Evolutionary conservation across 345 rosid genomes (phyloP), one percentile per base, ranked within the genome.

Genomic region (Gynandropsis gynandra): DNA sequence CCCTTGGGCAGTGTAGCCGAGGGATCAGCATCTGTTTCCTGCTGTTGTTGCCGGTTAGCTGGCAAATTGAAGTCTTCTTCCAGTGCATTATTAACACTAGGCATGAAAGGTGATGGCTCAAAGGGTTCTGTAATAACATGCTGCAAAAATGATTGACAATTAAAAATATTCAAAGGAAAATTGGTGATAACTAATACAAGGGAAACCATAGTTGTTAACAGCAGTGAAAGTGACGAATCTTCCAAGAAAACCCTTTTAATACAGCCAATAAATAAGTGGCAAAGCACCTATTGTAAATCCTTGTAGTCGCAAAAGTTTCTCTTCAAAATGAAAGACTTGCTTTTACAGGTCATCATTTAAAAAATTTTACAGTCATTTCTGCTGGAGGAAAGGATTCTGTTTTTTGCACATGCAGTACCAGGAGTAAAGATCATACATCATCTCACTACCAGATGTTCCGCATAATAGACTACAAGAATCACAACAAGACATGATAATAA

Each of bases 101-200:
- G 82, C 80, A 85, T 67, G 70, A 85, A 80, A 29, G 95, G 94
- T 4, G 97, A 85, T 54, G 88, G 87, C 74, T 92, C 93, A 66
- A 87, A 85, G 44, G 98, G 94, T 69, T 81, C 99, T 3, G 95
- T 72, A 16, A 88, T 83, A 50, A 80, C 80, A 72, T 85, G 90
- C 99, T 93, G 94, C 62, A 62, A 68, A 8, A 60, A 81, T 51
- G 35, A 74, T 50, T 7, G 56, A 48, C 15, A 64, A 49, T 10
- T 19, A 2, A 24, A 19, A 55, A 32, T 32, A 39, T 33, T 34
- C 14, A 24, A 39, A 50, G 41, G 47, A 16, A 56, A 50, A 14
- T 32, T 41, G 13, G 40, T 33, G 45, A 50, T 5, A 15, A 19
- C 67, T 34, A 16, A 4, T 2, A 14, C 12, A 45, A 31, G 6